Conservation (phyloP, 2,329 filamentous ascomycete species). For the Helicocarpus griseus region DNA sequence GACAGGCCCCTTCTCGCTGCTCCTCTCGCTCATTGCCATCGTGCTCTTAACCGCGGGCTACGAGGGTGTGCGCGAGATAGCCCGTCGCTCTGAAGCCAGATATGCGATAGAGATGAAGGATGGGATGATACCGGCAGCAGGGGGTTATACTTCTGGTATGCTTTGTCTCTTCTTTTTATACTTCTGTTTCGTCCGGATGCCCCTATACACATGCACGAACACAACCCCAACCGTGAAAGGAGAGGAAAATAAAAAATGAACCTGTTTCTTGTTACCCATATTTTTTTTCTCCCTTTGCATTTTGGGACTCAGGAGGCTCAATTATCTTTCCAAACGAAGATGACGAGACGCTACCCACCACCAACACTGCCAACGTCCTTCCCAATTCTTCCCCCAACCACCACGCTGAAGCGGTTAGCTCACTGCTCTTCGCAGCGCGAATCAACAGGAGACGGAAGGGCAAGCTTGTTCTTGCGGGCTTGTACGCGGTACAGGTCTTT, state of each 20-base stretch:
- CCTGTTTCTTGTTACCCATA: neutral
- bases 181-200: no score
- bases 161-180: neutral
- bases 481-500: constrained; percentile 92
- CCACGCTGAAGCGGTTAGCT: constrained; percentile 45
- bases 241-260: no score
- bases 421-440: constrained; percentile 62
- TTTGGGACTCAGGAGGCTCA: neutral
- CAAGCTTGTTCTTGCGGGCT: constrained; percentile 65
- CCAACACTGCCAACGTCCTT: constrained; percentile 10
- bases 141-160: constrained; percentile 6
- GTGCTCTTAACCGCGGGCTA: constrained; percentile 82
- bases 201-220: no score
- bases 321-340: constrained; percentile 4
- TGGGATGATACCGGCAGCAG: neutral
- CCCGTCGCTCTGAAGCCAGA: constrained; percentile 61
- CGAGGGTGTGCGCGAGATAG: constrained; percentile 71
- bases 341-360: constrained; percentile 1
- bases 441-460: constrained; percentile 55
- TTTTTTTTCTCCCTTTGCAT: neutral
- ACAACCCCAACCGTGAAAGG: no score
- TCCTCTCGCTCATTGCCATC: constrained; percentile 75
- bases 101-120: constrained; percentile 3
- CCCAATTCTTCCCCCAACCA: constrained; percentile 8
- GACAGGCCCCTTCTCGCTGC: constrained; percentile 59